Evolutionary conservation across 306 rosid genomes (phyloP).

Genomic region (Castanospermum australe): DNA sequence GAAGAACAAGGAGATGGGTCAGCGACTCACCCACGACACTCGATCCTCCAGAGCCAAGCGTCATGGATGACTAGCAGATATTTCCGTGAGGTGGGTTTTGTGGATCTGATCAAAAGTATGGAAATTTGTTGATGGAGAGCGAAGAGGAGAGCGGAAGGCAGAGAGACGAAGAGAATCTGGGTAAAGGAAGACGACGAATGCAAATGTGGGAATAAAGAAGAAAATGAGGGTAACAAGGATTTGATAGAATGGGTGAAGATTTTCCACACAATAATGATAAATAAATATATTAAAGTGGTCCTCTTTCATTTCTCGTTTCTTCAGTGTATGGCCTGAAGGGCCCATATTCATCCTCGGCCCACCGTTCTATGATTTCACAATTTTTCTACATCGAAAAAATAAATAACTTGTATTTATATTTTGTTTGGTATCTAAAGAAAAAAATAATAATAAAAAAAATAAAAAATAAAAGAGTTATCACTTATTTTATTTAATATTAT

Average conservation of each 20-base stretch:
- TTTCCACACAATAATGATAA: neutral
- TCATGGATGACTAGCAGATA: slow-evolving; percentile 59
- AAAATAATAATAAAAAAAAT: no score
- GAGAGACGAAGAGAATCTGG: slow-evolving; percentile 31
- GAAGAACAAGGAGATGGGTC: neutral
- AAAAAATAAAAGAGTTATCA: no score
- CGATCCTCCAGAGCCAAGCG: slow-evolving; percentile 98
- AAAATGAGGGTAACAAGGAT: slow-evolving; percentile 22
- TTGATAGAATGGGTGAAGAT: neutral
- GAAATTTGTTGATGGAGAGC: slow-evolving; percentile 17
- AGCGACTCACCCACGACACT: slow-evolving; percentile 87
- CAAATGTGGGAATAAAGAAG: slow-evolving; percentile 38
- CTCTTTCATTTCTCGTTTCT: neutral
- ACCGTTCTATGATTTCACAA: neutral
- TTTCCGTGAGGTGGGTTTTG: slow-evolving; percentile 13
- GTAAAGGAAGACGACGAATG: slow-evolving; percentile 28
- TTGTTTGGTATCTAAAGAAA: no score
- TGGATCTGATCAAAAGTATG: slow-evolving; percentile 63
- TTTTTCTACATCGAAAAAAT: no score
- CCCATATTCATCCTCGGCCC: slow-evolving; percentile 30
- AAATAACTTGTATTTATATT: no score
- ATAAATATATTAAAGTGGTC: no score
- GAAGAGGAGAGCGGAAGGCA: neutral
- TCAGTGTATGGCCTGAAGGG: neutral
- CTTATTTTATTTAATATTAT: no score